Evolutionary conservation across 345 rosid genomes (phyloP), one percentile per base, ranked within the genome.

Genomic region (Jatropha curcas): DNA sequence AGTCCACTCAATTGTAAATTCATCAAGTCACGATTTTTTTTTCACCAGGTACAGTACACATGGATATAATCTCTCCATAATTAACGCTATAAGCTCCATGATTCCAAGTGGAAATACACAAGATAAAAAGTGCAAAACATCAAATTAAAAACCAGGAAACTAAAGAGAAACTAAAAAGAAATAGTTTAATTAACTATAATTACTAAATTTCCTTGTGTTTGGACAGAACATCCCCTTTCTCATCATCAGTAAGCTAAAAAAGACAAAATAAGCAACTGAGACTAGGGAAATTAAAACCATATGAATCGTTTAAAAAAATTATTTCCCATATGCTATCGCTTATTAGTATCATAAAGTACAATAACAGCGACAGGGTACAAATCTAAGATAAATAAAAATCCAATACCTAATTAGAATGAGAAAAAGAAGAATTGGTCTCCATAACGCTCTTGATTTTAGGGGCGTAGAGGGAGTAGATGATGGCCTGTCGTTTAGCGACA

Each of bases 381-480:
- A n/a, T n/a, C n/a, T n/a, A n/a, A n/a, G n/a, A n/a, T n/a, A n/a
- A n/a, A n/a, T n/a, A n/a, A n/a, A n/a, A n/a, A n/a, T n/a, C n/a
- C n/a, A n/a, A 14, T 48, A 1, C 20, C 19, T 48, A 63, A 9
- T 25, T n/a, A 24, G 14, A 22, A n/a, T 11, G 7, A 60, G 39
- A 60, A n/a, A 14, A 34, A 33, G 13, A 30, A 34, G 52, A 56
- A 45, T 73, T 79, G 70, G 82, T 28, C 75, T 94, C 97, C 97
- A 94, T 94, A 74, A 92, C 76, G 86, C 90, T 92, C 84, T 85
- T 94, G 76, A 85, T 77, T 68, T 82, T 86, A 45, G 97, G 88
- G 62, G 91, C 87, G 74, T 89, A 94, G 30, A 88, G 90, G 22
- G 87, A 86, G 75, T 92, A 89, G 16, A 92, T 86, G 39, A 84